phyloP scores from a whole-genome alignment of 805 yeast species.

The Wickerhamiella hasegawae region DNA sequence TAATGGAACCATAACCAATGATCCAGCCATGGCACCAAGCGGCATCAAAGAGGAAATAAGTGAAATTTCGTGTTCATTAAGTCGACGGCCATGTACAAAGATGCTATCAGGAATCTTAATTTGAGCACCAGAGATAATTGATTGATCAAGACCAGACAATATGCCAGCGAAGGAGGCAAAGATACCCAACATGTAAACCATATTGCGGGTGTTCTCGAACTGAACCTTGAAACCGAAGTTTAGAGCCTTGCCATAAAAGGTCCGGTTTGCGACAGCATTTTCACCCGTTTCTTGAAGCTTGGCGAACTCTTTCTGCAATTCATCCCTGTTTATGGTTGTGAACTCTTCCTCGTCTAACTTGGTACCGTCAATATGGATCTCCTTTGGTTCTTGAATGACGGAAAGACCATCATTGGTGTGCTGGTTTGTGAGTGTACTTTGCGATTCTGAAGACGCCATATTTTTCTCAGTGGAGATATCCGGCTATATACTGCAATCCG shows the following conservation, averaged over 20 bases:
- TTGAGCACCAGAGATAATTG: slow-evolving; percentile 48
- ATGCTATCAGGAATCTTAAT: slow-evolving; percentile 33
- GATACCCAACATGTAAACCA: slow-evolving; percentile 34
- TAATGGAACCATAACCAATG: slow-evolving; percentile 41
- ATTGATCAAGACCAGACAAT: slow-evolving; percentile 53
- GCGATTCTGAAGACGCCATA: no score
- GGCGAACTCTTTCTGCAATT: background rate
- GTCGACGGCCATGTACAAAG: no score
- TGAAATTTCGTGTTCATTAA: slow-evolving; percentile 31
- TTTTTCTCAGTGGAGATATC: no score
- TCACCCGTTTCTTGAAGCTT: background rate
- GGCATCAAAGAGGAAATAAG: slow-evolving; percentile 48
- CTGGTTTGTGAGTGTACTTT: no score
- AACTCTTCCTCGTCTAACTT: slow-evolving; percentile 1
- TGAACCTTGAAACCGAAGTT: slow-evolving; percentile 7
- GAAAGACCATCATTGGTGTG: no score
- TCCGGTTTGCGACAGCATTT: background rate
- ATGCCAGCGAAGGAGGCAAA: slow-evolving; percentile 52
- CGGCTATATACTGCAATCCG: no score
- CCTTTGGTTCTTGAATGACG: no score
- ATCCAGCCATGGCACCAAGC: slow-evolving; percentile 52
- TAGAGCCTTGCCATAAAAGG: no score
- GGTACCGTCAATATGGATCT: no score
- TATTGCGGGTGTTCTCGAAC: slow-evolving; percentile 30
- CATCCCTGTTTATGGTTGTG: background rate